Base-by-base conservation (phyloP, 441 rosid species). In the Breynia disticha region DNA sequence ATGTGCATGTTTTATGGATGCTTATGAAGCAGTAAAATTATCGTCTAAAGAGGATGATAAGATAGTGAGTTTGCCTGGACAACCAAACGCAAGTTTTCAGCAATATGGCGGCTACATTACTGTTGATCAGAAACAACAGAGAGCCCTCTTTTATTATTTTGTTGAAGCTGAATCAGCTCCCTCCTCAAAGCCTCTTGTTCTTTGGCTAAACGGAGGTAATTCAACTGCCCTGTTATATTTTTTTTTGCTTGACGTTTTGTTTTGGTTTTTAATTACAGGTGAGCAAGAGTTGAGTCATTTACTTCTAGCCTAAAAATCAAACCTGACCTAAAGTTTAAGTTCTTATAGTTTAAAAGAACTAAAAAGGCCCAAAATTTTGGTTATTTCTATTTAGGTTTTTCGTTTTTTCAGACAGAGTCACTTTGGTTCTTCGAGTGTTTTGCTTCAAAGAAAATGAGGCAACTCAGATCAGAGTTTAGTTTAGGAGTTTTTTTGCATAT, bases 181-280 rank as follows among this genome's bases (percentile, higher is more conserved):
- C 2, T 24, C 54, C 1, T 20, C 45, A n/a, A 70, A 59, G 42
- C 78, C 75, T 24, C 65, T 74, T 20, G 70, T 74, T 35, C 48
- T 70, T 15, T 74, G 75, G 71, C 63, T 70, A 42, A 59, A 59
- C 18, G 71, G 69, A 68, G 73, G 76, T 62, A 50, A 55, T 37
- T 16, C 8, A 28, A 47, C n/a, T n/a, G n/a, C n/a, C n/a, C n/a
- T n/a, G n/a, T n/a, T n/a, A n/a, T n/a, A n/a, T n/a, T n/a, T n/a
- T n/a, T n/a, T n/a, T n/a, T 20, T 42, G 5, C 0, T 5, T 11
- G 11, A 37, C 11, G 7, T 37, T 37, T 37, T 37, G 7, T 37
- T 37, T 37, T 37, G 41, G 41, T 37, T 37, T 37, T 37, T 11
- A 5, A 5, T 37, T 37, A 5, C 7, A n/a, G n/a, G n/a, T n/a